Conservation (phyloP, 305 asterid genomes). For the Plantago coronopus region DNA sequence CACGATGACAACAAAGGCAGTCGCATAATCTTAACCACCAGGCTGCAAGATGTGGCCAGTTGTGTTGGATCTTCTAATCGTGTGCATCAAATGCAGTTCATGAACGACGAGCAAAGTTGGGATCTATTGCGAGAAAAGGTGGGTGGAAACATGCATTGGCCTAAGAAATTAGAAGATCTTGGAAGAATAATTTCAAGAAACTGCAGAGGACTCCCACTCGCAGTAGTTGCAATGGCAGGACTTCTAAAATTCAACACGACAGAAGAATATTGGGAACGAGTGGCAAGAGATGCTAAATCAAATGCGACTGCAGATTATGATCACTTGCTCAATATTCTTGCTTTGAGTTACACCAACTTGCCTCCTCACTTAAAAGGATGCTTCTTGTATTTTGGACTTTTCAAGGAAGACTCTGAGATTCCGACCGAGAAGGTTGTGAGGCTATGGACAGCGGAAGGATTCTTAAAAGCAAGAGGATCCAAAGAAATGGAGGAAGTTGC, state of each 20-base stretch:
- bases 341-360: conserved; percentile 1
- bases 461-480: not conserved
- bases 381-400: not conserved
- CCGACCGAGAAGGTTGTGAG: too few species aligned
- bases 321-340: not conserved
- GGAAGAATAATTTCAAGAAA: conserved; percentile 1
- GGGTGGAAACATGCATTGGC: not conserved
- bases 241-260: not conserved
- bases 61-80: not conserved
- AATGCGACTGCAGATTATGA: not conserved
- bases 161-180: not conserved
- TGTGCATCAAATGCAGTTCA: not conserved
- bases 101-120: not conserved
- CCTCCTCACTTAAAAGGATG: conserved; percentile 1
- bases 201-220: not conserved
- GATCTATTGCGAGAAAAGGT: not conserved
- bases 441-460: not conserved
- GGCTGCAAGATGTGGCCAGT: not conserved
- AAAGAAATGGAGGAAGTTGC: not conserved
- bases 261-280: not conserved
- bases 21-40: not conserved
- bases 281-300: not conserved
- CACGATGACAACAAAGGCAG: not conserved
- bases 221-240: not conserved
- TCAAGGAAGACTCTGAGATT: not conserved